Base-by-base conservation (phyloP, 305 asterid genomes). In the Salvia sclarea region DNA sequence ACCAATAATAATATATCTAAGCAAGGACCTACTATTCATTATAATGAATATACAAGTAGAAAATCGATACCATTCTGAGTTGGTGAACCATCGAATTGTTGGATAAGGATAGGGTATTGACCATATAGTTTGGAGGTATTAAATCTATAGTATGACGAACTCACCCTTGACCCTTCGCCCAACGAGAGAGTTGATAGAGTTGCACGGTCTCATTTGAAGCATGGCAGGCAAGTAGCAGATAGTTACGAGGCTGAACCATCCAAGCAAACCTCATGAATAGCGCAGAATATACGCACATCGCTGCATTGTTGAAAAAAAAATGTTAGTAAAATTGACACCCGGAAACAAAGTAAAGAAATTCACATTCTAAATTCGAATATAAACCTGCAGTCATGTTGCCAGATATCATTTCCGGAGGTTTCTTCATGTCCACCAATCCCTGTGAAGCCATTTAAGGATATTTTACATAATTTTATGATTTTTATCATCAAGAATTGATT, bases 381-480 rank as follows among this genome's bases (percentile, higher is more conserved):
- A 25, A 68, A 91, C 97, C 97, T 89, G 80, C 95, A 70, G 96
- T 89, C 98, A 91, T 91, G 80, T 91, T 91, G 67, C 96, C 95
- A 56, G 98, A 91, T 69, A 91, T 87, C 93, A 90, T 80, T 67
- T 89, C 96, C 12, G 96, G 91, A 57, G 98, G 98, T 65, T 72
- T 72, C 17, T 72, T 20, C 77, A 72, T 72, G 52, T 72, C 77
- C 21, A 72, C 83, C 8, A 79, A 66, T 43, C 83, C 83, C 83
- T 79, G 67, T 47, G 60, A 17, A 71, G 40, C 52, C 33, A 28
- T 0, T 28, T 28, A 28, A 28, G 33, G 5, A 28, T 28, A 9
- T 9, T 9, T 2, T 8, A 38, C 12, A 38, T n/a, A 9, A 9
- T 2, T 38, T 38, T 9, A 33, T 33, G 9, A 33, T 33, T 2